Evolutionary conservation across 371 early-diverging fungal genomes (phyloP).

Genomic region (Batkoa obscura): DNA sequence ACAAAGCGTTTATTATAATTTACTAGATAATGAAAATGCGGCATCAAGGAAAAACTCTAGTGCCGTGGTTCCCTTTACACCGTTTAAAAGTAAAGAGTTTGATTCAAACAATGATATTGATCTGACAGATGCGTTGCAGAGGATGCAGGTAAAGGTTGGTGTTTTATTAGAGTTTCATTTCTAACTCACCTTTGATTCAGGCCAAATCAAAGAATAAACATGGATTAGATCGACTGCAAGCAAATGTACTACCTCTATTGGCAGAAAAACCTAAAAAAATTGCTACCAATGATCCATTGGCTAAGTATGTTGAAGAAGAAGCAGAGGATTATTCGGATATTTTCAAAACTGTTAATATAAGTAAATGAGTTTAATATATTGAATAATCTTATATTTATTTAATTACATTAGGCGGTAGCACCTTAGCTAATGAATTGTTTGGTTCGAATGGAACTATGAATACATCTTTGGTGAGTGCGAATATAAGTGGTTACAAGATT

Average conservation of each 20-base stretch:
- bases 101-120: constrained; percentile 7
- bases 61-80: not conserved
- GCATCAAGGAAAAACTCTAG: not conserved
- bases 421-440: not conserved
- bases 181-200: no score
- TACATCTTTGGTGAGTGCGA: not conserved
- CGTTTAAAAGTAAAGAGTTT: not conserved
- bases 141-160: not conserved
- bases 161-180: no score
- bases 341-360: constrained; percentile 9
- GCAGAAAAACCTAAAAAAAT: not conserved
- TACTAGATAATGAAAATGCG: no score
- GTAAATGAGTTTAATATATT: not conserved
- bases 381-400: not conserved
- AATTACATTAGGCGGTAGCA: not conserved
- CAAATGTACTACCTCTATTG: constrained; percentile 8
- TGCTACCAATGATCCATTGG: constrained; percentile 9
- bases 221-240: constrained; percentile 11
- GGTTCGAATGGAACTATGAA: not conserved
- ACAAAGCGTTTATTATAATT: constrained; percentile 7
- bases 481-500: no score
- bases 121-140: constrained; percentile 5
- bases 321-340: constrained; percentile 17
- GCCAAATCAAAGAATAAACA: constrained; percentile 6
- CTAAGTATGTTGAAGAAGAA: constrained; percentile 14